Percentiles rank a stretch among this genome's conserved stretches.
Evolutionary conservation across 495 filamentous ascomycete genomes (phyloP).

Genomic region (Amphirosellinia nigrospora): DNA sequence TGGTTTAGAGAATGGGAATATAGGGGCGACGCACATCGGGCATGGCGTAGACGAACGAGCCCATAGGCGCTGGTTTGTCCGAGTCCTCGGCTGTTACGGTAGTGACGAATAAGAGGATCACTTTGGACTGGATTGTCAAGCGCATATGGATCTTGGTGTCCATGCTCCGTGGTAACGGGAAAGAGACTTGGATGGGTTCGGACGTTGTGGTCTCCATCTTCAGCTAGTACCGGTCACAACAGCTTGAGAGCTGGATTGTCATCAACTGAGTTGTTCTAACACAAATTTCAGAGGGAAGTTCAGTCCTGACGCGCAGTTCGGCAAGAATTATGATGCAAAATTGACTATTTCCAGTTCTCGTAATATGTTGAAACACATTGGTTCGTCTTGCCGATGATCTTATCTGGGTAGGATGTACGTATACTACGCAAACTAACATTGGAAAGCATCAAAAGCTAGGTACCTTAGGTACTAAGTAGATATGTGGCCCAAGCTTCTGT

Average conservation of each 20-base stretch:
- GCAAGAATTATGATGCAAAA: neutral
- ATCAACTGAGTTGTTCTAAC: neutral
- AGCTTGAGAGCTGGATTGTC: conserved; percentile 14
- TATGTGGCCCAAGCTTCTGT: neutral
- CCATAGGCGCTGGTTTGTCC: conserved; percentile 60
- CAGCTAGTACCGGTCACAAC: neutral
- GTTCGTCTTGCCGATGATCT: neutral
- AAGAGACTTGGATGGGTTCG: conserved; percentile 67
- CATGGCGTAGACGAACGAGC: conserved; percentile 91
- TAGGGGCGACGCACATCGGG: conserved; percentile 69
- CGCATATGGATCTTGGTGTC: conserved; percentile 83
- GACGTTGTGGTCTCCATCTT: conserved; percentile 35
- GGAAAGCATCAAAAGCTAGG: too few species aligned
- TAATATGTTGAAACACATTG: neutral
- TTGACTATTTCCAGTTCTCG: neutral
- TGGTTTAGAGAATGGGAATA: neutral
- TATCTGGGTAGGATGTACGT: neutral
- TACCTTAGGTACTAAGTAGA: too few species aligned
- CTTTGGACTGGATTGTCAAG: conserved; percentile 70
- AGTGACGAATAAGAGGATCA: conserved; percentile 76
- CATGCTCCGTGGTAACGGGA: conserved; percentile 75
- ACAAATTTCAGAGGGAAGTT: neutral
- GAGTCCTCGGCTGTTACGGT: conserved; percentile 68
- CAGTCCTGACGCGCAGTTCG: neutral
- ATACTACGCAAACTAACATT: neutral